Evolutionary conservation across 257 asterid species (phyloP).

Genomic region (Cordia subcordata): DNA sequence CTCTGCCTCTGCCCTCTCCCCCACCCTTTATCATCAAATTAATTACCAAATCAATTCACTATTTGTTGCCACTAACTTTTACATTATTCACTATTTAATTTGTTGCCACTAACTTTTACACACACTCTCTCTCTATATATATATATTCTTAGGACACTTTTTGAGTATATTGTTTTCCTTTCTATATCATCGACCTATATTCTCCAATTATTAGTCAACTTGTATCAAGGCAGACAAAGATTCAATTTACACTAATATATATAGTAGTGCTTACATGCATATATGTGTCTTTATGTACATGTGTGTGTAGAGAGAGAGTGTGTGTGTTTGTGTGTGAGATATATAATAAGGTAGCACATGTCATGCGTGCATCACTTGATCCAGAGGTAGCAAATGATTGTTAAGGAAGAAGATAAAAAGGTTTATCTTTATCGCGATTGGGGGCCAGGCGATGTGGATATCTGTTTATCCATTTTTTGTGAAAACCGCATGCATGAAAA

Average conservation of each 20-base stretch:
- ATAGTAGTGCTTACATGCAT: too few species aligned
- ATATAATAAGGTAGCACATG: not conserved
- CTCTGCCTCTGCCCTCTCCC: slow-evolving; percentile 20
- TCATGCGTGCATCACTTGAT: slow-evolving; percentile 1
- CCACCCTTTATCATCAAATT: slow-evolving; percentile 33
- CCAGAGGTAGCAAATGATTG: not conserved
- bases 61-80: slow-evolving; percentile 15
- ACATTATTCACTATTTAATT: slow-evolving; percentile 9
- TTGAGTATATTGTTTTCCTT: slow-evolving; percentile 1
- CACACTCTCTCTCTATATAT: too few species aligned
- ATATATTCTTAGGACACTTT: slow-evolving; percentile 16
- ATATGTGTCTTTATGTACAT: too few species aligned
- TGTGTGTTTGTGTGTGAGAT: too few species aligned
- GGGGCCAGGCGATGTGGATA: not conserved
- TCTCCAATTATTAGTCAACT: slow-evolving; percentile 31
- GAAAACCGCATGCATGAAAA: slow-evolving; percentile 49
- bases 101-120: slow-evolving; percentile 12
- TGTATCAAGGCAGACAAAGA: slow-evolving; percentile 22
- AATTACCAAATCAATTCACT: slow-evolving; percentile 22
- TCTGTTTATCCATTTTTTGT: slow-evolving; percentile 9
- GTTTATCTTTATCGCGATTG: not conserved
- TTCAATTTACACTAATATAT: not conserved
- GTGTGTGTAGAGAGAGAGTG: too few species aligned
- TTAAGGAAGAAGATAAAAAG: not conserved
- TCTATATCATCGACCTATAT: not conserved